Evolutionary conservation across 805 yeast genomes (phyloP).

Genomic region (Cyberlindnera mississippiensis): DNA sequence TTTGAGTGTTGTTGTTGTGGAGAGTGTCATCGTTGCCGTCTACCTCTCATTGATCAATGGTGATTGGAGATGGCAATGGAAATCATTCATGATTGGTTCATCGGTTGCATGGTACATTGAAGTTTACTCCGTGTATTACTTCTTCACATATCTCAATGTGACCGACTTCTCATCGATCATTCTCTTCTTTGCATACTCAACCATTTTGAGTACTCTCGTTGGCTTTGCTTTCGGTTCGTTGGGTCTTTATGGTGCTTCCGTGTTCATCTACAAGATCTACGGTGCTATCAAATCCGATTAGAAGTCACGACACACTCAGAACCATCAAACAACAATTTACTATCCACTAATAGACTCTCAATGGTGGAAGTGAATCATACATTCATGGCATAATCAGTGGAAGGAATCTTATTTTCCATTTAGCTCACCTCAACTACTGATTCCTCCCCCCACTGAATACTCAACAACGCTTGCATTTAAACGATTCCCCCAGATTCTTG

Average conservation of each 20-base stretch:
- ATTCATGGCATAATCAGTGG: too few species aligned
- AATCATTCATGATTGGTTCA: slow-evolving; percentile 64
- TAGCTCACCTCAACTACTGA: too few species aligned
- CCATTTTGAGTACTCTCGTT: slow-evolving; percentile 55
- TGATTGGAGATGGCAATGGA: slow-evolving; percentile 78
- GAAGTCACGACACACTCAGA: not conserved
- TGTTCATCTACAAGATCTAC: slow-evolving; percentile 62
- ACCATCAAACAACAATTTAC: not conserved
- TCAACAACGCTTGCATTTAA: too few species aligned
- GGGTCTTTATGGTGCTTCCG: slow-evolving; percentile 61
- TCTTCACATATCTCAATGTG: slow-evolving; percentile 51
- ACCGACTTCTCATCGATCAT: slow-evolving; percentile 64
- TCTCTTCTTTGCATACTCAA: slow-evolving; percentile 68
- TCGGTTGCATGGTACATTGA: slow-evolving; percentile 72
- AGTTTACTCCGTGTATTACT: slow-evolving; percentile 64
- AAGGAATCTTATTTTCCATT: too few species aligned
- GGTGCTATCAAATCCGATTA: slow-evolving; percentile 54
- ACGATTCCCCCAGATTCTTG: too few species aligned
- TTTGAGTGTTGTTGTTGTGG: slow-evolving; percentile 59
- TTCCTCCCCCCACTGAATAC: too few species aligned
- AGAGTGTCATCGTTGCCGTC: slow-evolving; percentile 66
- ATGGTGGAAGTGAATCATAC: too few species aligned
- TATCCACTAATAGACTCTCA: too few species aligned
- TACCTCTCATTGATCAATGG: slow-evolving; percentile 57
- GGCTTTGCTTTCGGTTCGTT: slow-evolving; percentile 75